phyloP scores from a whole-genome alignment of 2,329 filamentous ascomycete genomes.

The Onygena corvina region DNA sequence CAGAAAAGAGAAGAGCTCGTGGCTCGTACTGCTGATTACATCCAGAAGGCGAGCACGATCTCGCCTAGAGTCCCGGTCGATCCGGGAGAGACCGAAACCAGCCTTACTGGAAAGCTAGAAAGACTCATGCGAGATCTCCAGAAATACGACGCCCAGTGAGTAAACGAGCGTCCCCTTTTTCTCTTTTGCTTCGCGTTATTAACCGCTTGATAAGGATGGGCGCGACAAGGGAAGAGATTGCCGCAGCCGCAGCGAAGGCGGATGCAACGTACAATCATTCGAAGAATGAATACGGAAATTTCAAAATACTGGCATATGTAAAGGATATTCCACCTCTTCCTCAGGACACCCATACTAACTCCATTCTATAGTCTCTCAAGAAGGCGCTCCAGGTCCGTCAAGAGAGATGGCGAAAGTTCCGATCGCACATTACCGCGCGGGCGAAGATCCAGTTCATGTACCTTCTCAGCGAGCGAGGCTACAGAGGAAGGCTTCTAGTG shows the following conservation, averaged over 20 bases:
- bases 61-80: constrained; percentile 51
- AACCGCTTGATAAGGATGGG: constrained; percentile 38
- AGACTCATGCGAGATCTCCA: constrained; percentile 49
- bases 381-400: constrained; percentile 57
- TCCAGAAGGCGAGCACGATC: constrained; percentile 42
- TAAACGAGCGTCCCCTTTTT: constrained; percentile 3
- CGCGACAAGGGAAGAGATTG: constrained; percentile 53
- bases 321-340: neutral
- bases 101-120: constrained; percentile 37
- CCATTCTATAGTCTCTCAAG: constrained; percentile 37
- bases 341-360: constrained; percentile 11
- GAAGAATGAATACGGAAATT: constrained; percentile 28
- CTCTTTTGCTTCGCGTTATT: constrained; percentile 22
- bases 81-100: constrained; percentile 50
- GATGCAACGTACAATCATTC: constrained; percentile 28
- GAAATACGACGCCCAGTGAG: constrained; percentile 42
- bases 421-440: constrained; percentile 70
- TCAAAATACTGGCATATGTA: constrained; percentile 32
- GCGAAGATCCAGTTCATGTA: constrained; percentile 80
- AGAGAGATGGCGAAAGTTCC: constrained; percentile 67
- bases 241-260: constrained; percentile 34
- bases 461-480: constrained; percentile 76
- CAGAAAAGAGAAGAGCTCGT: constrained; percentile 39
- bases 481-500: constrained; percentile 67
- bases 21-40: constrained; percentile 43